Evolutionary conservation across 2,329 filamentous ascomycete species (phyloP), one percentile per base, ranked within the genome.

Genomic region (Botryotinia narcissicola): DNA sequence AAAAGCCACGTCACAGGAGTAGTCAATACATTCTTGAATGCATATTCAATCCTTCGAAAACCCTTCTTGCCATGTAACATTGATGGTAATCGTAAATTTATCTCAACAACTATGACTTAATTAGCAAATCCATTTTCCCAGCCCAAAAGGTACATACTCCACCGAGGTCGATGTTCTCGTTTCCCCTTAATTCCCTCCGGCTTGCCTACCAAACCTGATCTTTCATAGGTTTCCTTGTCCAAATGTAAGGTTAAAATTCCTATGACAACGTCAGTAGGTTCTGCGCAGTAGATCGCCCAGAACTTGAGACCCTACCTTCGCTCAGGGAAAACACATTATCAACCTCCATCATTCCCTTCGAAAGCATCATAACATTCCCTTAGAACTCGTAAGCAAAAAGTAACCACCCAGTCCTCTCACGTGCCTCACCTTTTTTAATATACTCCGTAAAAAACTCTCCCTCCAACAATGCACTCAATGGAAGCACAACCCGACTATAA

Each of bases 281-380:
- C 2, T 14, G 25, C 42, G 7, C 16, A 42, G 12, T 9, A 16
- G 6, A 29, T 25, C 48, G 9, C 25, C 22, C 16, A 29, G 37
- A 12, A 48, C 37, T 29, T 40, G 22, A 59, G 12, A 64, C 75
- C 81, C 70, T 84, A 88, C 94, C 94, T 77, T 93, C 87, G 73
- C 84, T 86, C 1, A 98, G 83, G 0, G 88, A 88, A 80, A 93
- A 95, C 4, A 91, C 85, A 77, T 92, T 93, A 78, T 95, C 92
- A 3, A 91, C 86, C 3, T 89, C 90, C 12, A 87, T 84, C 46
- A 87, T 87, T 20, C 94, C 94, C 81, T 95, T 89, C 0, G 95
- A 97, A 3, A 97, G 86, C 92, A 98, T 93, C 77, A 93, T 82
- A 67, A 97, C 84, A 80, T 94, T 91, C 8, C 93, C 93, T 94